Conservation (phyloP, 805 yeast species). For the Yueomyces sinensis region DNA sequence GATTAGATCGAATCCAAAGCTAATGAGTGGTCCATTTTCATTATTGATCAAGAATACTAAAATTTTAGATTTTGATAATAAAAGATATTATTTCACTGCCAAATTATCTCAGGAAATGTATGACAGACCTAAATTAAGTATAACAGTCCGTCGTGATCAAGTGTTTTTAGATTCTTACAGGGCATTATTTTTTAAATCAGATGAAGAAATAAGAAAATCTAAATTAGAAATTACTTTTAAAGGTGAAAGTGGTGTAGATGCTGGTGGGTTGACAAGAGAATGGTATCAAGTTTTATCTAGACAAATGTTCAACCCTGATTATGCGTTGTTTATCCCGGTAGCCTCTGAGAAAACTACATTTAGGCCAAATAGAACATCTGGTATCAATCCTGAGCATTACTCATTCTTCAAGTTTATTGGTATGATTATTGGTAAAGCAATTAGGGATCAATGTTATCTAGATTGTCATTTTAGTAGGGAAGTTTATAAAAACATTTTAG, state of each 20-base stretch:
- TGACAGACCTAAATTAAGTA: constrained; percentile 36
- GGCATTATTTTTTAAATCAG: constrained; percentile 63
- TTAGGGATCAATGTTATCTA: constrained; percentile 68
- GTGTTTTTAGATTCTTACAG: constrained; percentile 87
- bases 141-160: constrained; percentile 73
- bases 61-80: constrained; percentile 89
- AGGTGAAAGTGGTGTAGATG: constrained; percentile 95
- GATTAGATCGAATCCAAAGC: constrained; percentile 81
- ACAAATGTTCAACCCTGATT: constrained; percentile 93
- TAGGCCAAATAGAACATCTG: constrained; percentile 88
- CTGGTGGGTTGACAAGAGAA: constrained; percentile 95
- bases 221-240: constrained; percentile 71
- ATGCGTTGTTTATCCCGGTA: constrained; percentile 83
- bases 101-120: constrained; percentile 41
- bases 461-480: constrained; percentile 95
- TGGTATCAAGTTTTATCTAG: constrained; percentile 93
- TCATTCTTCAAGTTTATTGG: constrained; percentile 93
- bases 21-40: constrained; percentile 93
- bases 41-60: constrained; percentile 78
- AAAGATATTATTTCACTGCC: constrained; percentile 71
- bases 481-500: constrained; percentile 77
- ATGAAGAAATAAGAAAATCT: constrained; percentile 57
- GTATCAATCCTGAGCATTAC: constrained; percentile 85
- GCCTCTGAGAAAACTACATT: constrained; percentile 86
- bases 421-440: constrained; percentile 85